Base-by-base conservation (phyloP, 805 yeast genomes). In the Metschnikowia santaceciliae region DNA sequence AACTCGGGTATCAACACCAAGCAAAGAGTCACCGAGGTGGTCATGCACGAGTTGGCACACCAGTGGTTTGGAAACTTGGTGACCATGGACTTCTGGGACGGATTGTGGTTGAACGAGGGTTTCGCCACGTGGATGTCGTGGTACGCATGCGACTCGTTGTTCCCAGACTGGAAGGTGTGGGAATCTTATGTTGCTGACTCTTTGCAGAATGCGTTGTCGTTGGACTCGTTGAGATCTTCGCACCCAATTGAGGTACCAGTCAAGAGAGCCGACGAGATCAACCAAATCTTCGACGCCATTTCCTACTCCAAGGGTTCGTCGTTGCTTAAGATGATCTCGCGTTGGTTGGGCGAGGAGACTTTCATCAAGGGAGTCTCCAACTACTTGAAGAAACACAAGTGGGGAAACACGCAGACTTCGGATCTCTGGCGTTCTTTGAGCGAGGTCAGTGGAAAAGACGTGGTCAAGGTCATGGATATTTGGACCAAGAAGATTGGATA, bases 41-140 rank as follows among this genome's bases (percentile, higher is more conserved):
- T 88, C 42, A 88, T 85, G 72, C 96, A 88, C 72, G 96, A 88
- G 71, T 78, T 88, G 72, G 94, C 95, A 46, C 96, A 88, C 69
- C 96, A 88, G 74, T 88, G 96, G 96, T 88, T 88, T 62, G 96
- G 96, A 65, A 85, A 88, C 69, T 76, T 88, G 69, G 95, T 88
- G 53, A 88, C 96, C 49, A 88, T 88, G 95, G 91, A 87, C 63
- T 88, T 89, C 85, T 88, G 96, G 96, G 89, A 86, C 68, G 92
- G 89, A 57, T 78, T 88, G 62, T 88, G 94, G 92, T 78, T 88
- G 61, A 88, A 88, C 65, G 96, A 88, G 72, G 92, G 94, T 42
- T 88, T 88, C 60, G 96, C 96, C 45, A 88, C 95, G 48, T 88
- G 92, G 89, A 86, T 86, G 86, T 87, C 92, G 4, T 88, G 92